Evolutionary conservation across 2,329 filamentous ascomycete species (phyloP).

Genomic region (Corinectria fuckeliana): DNA sequence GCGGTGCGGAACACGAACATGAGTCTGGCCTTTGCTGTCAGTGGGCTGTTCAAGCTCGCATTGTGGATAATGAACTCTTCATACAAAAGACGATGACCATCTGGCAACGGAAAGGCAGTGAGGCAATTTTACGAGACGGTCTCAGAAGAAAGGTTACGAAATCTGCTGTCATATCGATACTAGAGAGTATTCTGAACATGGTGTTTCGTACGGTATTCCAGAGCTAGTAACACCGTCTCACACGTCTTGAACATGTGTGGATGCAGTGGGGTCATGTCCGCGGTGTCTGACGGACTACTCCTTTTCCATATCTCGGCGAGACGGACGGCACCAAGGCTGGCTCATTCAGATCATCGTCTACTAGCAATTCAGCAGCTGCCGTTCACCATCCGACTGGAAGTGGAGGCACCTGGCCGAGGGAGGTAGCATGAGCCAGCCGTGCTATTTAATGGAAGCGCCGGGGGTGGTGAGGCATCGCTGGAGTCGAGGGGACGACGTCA

Average conservation of each 20-base stretch:
- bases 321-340: neutral
- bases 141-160: neutral
- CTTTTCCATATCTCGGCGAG: neutral
- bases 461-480: slow-evolving; percentile 9
- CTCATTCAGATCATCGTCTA: neutral
- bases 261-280: slow-evolving; percentile 7
- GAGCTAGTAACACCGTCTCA: neutral
- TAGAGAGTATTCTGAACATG: neutral
- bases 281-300: slow-evolving; percentile 17
- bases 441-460: neutral
- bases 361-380: slow-evolving; percentile 6
- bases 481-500: neutral
- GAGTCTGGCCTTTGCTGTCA: neutral
- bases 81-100: neutral
- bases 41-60: neutral
- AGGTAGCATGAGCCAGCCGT: neutral
- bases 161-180: neutral
- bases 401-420: neutral
- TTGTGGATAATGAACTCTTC: slow-evolving; percentile 9
- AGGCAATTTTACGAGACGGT: neutral
- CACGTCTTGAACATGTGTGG: neutral
- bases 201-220: neutral
- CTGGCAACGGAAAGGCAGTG: neutral
- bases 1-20: neutral
- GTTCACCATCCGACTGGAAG: slow-evolving; percentile 19